Percentiles rank a stretch among this genome's conserved stretches.
phyloP scores from a whole-genome alignment of 2,329 filamentous ascomycete species.

The Calonectria multiphialidica region DNA sequence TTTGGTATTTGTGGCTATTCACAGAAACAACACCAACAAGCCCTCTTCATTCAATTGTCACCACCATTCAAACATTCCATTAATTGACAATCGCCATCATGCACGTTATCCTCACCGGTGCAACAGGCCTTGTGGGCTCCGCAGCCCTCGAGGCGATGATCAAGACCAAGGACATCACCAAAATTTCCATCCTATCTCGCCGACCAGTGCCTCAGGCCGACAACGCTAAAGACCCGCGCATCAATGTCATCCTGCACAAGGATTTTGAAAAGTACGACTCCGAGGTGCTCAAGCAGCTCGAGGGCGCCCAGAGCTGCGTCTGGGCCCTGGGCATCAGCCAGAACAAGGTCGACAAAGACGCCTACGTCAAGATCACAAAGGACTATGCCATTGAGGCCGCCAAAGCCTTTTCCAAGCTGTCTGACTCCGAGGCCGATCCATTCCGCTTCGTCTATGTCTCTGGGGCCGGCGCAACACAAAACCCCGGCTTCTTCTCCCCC shows the following conservation, averaged over 20 bases:
- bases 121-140: conserved; percentile 75
- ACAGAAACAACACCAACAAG: neutral
- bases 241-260: conserved; percentile 75
- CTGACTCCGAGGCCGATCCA: conserved; percentile 55
- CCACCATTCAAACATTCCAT: neutral
- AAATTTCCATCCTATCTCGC: conserved; percentile 77
- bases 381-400: conserved; percentile 75
- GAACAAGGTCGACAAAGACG: conserved; percentile 69
- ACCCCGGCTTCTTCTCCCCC: conserved; percentile 66
- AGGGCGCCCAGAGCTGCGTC: conserved; percentile 75
- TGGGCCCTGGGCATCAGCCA: conserved; percentile 80
- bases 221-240: conserved; percentile 66
- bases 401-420: conserved; percentile 66
- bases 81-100: conserved; percentile 48
- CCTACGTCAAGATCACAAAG: conserved; percentile 77
- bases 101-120: conserved; percentile 77
- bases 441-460: conserved; percentile 82
- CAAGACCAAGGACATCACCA: conserved; percentile 64
- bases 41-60: neutral
- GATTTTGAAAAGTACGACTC: conserved; percentile 74
- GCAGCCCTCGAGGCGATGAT: conserved; percentile 73
- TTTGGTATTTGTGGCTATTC: neutral
- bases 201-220: conserved; percentile 74
- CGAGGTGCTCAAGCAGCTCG: conserved; percentile 68
- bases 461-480: conserved; percentile 70